Base-by-base conservation (phyloP, 164 flowering plant genomes). In the Aristolochia fimbriata region DNA sequence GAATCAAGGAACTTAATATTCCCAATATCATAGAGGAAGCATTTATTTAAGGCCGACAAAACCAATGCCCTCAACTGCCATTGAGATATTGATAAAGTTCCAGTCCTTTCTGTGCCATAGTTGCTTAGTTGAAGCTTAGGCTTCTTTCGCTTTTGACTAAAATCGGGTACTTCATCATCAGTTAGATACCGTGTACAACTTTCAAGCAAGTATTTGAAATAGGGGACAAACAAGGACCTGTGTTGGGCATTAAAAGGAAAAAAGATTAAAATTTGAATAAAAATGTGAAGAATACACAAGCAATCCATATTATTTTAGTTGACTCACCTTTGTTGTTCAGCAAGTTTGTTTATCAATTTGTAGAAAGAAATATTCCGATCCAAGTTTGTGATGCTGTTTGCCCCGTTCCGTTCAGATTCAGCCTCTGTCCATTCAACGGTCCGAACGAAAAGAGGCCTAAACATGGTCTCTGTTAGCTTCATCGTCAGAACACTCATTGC, bases 201-300 rank as follows among this genome's bases (percentile, higher is more conserved):
- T 56, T 80, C 83, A 3, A 82, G 80, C 71, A 89, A 72, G 74
- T 84, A 80, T 67, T 93, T 90, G 74, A 89, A 93, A 72, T 89
- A 89, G n/a, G 96, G 96, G 31, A 93, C 92, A 77, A 93, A 90
- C 48, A 90, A 66, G 27, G 96, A 87, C 67, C 98, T 93, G 85
- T 77, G 74, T 3, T 17, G 11, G 19, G 22, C 20, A 49, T 49
- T 20, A 24, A 53, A 6, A 53, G 57, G 19, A 11, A 53, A 11
- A 53, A 24, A 23, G 30, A 53, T 21, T n/a, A 21, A 53, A 15
- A 53, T 5, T 21, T 21, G 57, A 4, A 53, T 1, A 15, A 12
- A 52, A n/a, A 19, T 2, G 30, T 53, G 30, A 6, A 53, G 16
- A 53, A 21, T n/a, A 21, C 0, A 14, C 20, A 20, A n/a, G 20